Evolutionary conservation across 345 rosid genomes (phyloP).

Genomic region (Geranium brycei): DNA sequence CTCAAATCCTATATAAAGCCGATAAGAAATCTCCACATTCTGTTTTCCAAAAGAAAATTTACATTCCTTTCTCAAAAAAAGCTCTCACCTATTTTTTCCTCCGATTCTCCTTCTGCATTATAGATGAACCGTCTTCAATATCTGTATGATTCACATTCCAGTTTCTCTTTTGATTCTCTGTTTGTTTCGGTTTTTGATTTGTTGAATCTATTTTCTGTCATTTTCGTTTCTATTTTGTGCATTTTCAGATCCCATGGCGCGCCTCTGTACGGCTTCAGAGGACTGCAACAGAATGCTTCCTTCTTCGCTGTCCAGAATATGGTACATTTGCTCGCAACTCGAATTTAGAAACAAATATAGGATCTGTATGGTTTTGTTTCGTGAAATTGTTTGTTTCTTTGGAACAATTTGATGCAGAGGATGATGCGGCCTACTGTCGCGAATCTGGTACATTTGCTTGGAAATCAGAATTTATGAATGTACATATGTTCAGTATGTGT

Average conservation of each 20-base stretch:
- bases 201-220: background rate
- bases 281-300: conserved; percentile 23
- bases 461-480: background rate
- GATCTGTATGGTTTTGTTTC: background rate
- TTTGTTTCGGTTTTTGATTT: background rate
- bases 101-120: conserved; percentile 5
- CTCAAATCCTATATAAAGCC: background rate
- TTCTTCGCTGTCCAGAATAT: conserved; percentile 16
- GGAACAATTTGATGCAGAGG: conserved; percentile 27
- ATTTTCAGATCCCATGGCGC: conserved; percentile 40
- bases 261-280: conserved; percentile 31
- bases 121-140: conserved; percentile 52
- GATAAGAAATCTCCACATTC: background rate
- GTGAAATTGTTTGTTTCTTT: background rate
- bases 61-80: background rate
- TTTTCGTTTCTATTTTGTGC: background rate
- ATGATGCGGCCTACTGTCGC: conserved; percentile 15
- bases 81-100: conserved; percentile 1
- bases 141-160: conserved; percentile 27
- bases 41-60: background rate
- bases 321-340: background rate
- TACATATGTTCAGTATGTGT: background rate
- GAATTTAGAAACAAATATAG: background rate
- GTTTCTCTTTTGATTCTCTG: background rate
- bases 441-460: conserved; percentile 14